Conservation (phyloP, 441 rosid species). For the Pelargonium cotyledonis region DNA sequence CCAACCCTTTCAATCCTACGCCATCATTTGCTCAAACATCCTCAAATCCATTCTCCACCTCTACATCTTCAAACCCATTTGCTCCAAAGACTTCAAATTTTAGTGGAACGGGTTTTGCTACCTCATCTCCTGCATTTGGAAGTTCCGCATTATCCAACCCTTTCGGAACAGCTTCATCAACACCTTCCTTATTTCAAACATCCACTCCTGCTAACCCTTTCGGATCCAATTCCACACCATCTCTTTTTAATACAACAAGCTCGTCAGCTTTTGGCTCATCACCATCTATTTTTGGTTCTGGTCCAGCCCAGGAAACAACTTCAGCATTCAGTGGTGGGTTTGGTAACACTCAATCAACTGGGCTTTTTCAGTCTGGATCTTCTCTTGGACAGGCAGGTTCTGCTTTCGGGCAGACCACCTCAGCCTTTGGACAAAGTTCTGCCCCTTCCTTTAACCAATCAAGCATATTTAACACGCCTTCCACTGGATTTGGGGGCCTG, state of each 20-base stretch:
- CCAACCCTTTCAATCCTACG: conserved; percentile 45
- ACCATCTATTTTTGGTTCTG: conserved; percentile 52
- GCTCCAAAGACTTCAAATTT: conserved; percentile 41
- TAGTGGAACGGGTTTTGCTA: conserved; percentile 44
- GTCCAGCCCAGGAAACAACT: conserved; percentile 37
- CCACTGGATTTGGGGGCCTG: conserved; percentile 37
- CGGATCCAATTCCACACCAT: conserved; percentile 28
- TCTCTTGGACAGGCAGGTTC: conserved; percentile 44
- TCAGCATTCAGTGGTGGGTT: conserved; percentile 44
- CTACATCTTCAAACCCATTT: conserved; percentile 47
- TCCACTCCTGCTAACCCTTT: conserved; percentile 3
- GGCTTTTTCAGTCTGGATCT: conserved; percentile 47
- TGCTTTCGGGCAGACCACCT: conserved; percentile 39
- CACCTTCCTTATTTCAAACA: conserved; percentile 12
- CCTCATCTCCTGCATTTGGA: conserved; percentile 27
- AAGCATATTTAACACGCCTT: conserved; percentile 47
- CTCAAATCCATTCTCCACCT: conserved; percentile 41
- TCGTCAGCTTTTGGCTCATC: conserved; percentile 47
- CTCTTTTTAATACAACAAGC: conserved; percentile 42
- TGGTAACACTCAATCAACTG: conserved; percentile 48
- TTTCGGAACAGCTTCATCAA: conserved; percentile 25
- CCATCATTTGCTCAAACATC: conserved; percentile 50
- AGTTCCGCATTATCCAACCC: conserved; percentile 28
- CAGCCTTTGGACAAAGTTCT: conserved; percentile 39
- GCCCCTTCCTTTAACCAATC: conserved; percentile 34